These are phyloP conservation scores for Willaertia magna DNA, from an alignment of 208 protist species.

Conservation along the genomic window DNA sequence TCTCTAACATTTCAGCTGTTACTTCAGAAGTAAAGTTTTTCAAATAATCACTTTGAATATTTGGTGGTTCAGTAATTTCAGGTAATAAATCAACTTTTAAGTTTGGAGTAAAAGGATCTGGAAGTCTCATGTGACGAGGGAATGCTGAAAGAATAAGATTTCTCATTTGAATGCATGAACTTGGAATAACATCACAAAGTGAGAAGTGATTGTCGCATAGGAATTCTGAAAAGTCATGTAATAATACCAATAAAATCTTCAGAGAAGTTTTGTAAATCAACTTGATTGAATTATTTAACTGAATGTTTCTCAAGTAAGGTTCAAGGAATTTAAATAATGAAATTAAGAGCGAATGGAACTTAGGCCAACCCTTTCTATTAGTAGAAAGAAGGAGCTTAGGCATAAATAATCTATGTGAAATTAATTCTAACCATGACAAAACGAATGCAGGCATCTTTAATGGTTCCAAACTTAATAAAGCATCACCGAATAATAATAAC, in stretches of 20 bases:
- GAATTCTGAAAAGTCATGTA: conserved; percentile 98
- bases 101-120: conserved; percentile 74
- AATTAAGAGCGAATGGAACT: conserved; percentile 40
- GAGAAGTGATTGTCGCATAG: conserved; percentile 92
- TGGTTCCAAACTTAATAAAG: conserved; percentile 72
- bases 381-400: conserved; percentile 68
- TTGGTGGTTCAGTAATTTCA: conserved; percentile 54
- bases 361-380: conserved; percentile 28
- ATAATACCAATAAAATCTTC: conserved; percentile 64
- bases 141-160: conserved; percentile 94
- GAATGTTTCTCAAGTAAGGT: conserved; percentile 38
- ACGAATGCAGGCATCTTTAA: conserved; percentile 82
- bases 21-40: not conserved
- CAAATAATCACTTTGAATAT: conserved; percentile 44
- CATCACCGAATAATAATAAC: conserved; percentile 63
- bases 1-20: not conserved
- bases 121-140: conserved; percentile 83
- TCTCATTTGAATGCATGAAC: conserved; percentile 89
- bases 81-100: conserved; percentile 69
- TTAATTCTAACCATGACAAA: conserved; percentile 95
- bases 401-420: conserved; percentile 90
- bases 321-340: conserved; percentile 58
- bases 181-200: conserved; percentile 82
- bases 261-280: conserved; percentile 66
- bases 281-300: conserved; percentile 47